phyloP scores from a whole-genome alignment of 2,329 filamentous ascomycete genomes.

The Diaporthe sp. region DNA sequence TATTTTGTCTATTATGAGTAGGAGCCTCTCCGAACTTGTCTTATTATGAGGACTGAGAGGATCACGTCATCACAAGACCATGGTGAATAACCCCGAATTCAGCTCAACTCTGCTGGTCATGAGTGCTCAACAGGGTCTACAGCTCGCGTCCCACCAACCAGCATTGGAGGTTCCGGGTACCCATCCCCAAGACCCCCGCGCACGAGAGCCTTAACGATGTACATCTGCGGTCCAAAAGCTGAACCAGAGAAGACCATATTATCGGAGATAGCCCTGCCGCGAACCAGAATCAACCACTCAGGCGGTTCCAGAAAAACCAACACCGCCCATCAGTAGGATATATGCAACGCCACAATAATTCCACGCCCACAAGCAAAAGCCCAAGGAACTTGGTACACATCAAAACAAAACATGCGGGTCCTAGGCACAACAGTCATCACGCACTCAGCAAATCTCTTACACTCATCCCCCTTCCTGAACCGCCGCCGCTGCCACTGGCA shows the following conservation, averaged over 20 bases:
- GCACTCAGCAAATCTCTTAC: slow-evolving; percentile 67
- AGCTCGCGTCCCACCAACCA: background rate
- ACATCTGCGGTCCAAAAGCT: background rate
- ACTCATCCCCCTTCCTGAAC: slow-evolving; percentile 60
- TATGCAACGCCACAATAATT: background rate
- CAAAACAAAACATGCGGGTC: background rate
- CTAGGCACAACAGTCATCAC: slow-evolving; percentile 46
- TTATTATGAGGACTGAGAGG: background rate
- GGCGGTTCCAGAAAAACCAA: background rate
- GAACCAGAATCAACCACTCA: background rate
- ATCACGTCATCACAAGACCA: background rate
- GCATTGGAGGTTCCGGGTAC: background rate
- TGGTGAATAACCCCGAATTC: background rate
- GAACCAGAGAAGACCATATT: background rate
- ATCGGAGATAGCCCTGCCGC: background rate
- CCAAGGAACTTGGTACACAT: background rate
- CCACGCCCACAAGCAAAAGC: background rate
- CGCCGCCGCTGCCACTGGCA: background rate
- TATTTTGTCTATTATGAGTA: background rate
- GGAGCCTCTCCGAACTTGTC: background rate
- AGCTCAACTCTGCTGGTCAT: background rate
- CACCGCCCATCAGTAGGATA: background rate
- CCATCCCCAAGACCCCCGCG: background rate
- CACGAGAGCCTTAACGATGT: no score
- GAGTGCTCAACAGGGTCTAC: background rate